Evolutionary conservation across 768 basidiomycete genomes (phyloP).

Genomic region (Chalciporus chontae): DNA sequence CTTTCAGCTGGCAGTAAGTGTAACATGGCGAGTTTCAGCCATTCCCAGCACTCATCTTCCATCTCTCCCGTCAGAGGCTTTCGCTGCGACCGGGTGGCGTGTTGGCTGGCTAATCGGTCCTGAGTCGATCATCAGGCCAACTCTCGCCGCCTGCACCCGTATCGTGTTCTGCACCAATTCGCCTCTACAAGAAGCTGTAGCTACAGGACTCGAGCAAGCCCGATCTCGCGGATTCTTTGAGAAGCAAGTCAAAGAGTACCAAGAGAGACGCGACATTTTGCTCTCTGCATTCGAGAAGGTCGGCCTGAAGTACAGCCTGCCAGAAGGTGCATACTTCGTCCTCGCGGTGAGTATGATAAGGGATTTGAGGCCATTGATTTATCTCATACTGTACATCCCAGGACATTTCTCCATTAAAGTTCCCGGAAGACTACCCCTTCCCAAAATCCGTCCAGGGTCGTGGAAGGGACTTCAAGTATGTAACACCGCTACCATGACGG

Average conservation of each 20-base stretch:
- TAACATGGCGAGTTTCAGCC: background rate
- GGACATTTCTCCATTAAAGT: conserved; percentile 76
- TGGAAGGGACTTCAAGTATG: conserved; percentile 83
- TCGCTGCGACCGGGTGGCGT: conserved; percentile 97
- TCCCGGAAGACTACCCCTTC: conserved; percentile 84
- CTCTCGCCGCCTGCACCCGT: conserved; percentile 86
- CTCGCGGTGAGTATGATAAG: conserved; percentile 56
- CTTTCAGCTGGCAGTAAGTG: conserved; percentile 89
- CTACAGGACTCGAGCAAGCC: conserved; percentile 83
- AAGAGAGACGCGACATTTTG: conserved; percentile 74
- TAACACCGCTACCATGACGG: background rate
- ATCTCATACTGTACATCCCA: conserved; percentile 25
- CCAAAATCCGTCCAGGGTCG: conserved; percentile 71
- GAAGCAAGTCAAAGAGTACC: conserved; percentile 71
- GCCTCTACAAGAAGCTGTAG: conserved; percentile 91
- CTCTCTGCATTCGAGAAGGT: conserved; percentile 75
- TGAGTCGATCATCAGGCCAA: conserved; percentile 73
- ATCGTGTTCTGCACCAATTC: conserved; percentile 96
- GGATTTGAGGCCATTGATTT: background rate
- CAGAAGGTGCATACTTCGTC: conserved; percentile 90
- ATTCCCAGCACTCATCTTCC: background rate
- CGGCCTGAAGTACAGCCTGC: conserved; percentile 81
- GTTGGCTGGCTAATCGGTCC: conserved; percentile 96
- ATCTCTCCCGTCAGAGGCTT: conserved; percentile 60
- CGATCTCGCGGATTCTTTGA: conserved; percentile 71